Evolutionary conservation across 805 yeast species (phyloP), one percentile per base, ranked within the genome.

Genomic region (Metschnikowia lachancei): DNA sequence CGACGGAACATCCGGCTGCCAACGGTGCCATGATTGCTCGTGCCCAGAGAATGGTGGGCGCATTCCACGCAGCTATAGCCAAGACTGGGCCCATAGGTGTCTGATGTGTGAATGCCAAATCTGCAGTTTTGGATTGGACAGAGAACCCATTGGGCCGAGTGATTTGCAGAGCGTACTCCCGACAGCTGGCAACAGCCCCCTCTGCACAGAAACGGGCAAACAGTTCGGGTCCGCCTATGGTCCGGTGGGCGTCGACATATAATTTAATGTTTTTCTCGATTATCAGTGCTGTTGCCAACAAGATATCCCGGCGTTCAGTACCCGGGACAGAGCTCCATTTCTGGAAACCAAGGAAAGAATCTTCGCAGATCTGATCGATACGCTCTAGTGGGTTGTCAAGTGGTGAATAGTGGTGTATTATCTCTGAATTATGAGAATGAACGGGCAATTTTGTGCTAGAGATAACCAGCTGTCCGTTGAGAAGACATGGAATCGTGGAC

Each of bases 51-150:
- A 73, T 61, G 0, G 67, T 68, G 1, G 80, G 78, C 1, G 77
- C 78, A 57, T 75, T 75, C 80, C 79, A 75, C 0, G 80, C 72
- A 2, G 77, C 63, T 1, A 75, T 68, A 14, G 77, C 64, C 30
- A 75, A 53, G 1, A 75, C 74, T 0, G 77, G 74, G 1, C 80
- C 80, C 13, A 73, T 45, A 1, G 80, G 79, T 35, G 65, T 63
- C 35, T 59, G 63, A 13, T 65, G 35, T 2, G 65, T 62, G 43
- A 72, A 32, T 1, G 70, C 63, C 33, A 65, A 50, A 14, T 55
- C 62, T 4, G 52, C 19, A 11, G 43, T 19, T 19, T 14, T 32
- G 3, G 60, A 33, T 26, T 53, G 46, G 13, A 55, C 49, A 1
- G 56, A 40, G 13, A 39, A 37, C 0, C 68, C 67, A 9, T 46